Percentiles rank a stretch among this genome's conserved stretches.
phyloP scores from a whole-genome alignment of 2,329 filamentous ascomycete genomes.

The Neospermospora avenae region DNA sequence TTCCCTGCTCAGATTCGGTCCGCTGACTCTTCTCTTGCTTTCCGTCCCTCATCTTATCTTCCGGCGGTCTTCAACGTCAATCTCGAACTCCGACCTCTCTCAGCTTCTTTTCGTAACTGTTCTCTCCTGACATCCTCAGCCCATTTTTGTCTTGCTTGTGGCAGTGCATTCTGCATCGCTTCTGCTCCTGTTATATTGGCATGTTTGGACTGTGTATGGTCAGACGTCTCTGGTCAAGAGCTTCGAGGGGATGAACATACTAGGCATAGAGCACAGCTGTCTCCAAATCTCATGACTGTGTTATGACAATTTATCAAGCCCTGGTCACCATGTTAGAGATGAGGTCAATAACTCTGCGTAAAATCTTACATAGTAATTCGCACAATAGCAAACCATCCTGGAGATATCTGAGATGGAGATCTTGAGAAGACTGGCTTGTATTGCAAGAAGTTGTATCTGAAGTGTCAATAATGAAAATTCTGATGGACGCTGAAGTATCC shows the following conservation, averaged over 20 bases:
- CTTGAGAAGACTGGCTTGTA: background rate
- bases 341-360: background rate
- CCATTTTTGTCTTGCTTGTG: conserved; percentile 22
- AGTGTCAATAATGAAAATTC: conserved; percentile 11
- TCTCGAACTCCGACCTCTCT: conserved; percentile 19
- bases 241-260: no score
- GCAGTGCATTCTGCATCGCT: conserved; percentile 15
- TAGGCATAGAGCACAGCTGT: conserved; percentile 38
- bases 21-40: background rate
- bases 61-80: conserved; percentile 20
- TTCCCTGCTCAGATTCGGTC: conserved; percentile 4
- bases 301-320: conserved; percentile 40
- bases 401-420: conserved; percentile 3
- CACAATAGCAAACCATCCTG: conserved; percentile 38
- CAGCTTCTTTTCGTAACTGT: conserved; percentile 22
- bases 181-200: conserved; percentile 6
- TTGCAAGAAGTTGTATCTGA: background rate
- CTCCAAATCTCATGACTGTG: conserved; percentile 37
- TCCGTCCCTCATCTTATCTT: conserved; percentile 1
- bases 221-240: background rate
- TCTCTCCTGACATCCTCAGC: conserved; percentile 23
- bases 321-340: conserved; percentile 25
- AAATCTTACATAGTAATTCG: conserved; percentile 39
- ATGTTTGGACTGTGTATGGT: conserved; percentile 16
- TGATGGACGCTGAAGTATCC: background rate